These are phyloP conservation scores for Pisolithus microcarpus DNA, from an alignment of 768 basidiomycete genomes.

Conservation along the genomic window DNA sequence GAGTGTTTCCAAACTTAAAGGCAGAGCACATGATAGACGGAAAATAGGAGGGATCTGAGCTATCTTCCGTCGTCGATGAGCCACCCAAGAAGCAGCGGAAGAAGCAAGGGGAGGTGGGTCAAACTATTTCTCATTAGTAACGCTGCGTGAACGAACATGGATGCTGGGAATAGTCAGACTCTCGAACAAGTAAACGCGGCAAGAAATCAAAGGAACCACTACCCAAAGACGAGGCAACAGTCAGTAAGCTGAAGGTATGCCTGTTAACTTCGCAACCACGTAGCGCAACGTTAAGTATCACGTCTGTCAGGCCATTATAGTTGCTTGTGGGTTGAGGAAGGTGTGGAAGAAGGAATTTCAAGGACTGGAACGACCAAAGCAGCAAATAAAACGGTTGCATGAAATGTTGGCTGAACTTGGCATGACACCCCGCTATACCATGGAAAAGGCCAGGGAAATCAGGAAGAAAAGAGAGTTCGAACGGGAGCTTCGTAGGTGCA, in stretches of 20 bases:
- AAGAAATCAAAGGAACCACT: constrained; percentile 26
- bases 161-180: constrained; percentile 16
- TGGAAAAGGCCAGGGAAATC: constrained; percentile 77
- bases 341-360: constrained; percentile 70
- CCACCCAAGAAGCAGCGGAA: constrained; percentile 42
- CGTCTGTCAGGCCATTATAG: constrained; percentile 48
- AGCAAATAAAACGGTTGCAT: constrained; percentile 61
- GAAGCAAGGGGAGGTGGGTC: constrained; percentile 30
- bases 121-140: background rate
- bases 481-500: constrained; percentile 63
- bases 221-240: constrained; percentile 63
- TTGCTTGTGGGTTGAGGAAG: constrained; percentile 72
- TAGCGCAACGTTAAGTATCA: background rate
- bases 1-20: constrained; percentile 18
- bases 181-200: constrained; percentile 22
- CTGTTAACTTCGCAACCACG: background rate
- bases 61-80: constrained; percentile 56
- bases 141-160: constrained; percentile 7
- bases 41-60: constrained; percentile 35
- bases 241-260: constrained; percentile 66
- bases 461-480: constrained; percentile 67
- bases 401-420: constrained; percentile 64
- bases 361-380: constrained; percentile 45
- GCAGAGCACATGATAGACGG: constrained; percentile 32
- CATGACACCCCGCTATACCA: constrained; percentile 69